These are phyloP conservation scores for Phialocephala subalpina DNA, from an alignment of 2,329 filamentous ascomycete genomes.

Conservation along the genomic window DNA sequence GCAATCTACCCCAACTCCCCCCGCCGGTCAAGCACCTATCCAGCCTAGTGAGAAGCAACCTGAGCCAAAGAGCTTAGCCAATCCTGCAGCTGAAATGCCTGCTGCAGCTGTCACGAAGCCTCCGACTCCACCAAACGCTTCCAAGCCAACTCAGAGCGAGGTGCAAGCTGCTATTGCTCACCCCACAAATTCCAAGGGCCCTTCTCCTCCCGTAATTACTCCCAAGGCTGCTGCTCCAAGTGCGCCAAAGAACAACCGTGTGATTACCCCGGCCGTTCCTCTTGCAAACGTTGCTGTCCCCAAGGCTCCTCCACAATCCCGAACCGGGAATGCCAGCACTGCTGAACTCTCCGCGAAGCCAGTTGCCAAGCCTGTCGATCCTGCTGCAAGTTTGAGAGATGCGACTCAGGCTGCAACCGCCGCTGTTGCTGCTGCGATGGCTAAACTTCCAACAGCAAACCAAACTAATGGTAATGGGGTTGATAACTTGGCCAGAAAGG, in stretches of 20 bases:
- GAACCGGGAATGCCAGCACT: conserved; percentile 38
- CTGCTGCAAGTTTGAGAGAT: conserved; percentile 61
- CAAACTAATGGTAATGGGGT: conserved; percentile 54
- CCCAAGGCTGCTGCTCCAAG: conserved; percentile 44
- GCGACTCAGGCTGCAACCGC: conserved; percentile 79
- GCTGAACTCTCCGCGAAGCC: not conserved
- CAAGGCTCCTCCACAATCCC: conserved; percentile 49
- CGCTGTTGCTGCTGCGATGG: conserved; percentile 83
- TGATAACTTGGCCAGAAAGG: conserved; percentile 77
- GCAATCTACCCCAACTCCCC: conserved; percentile 53
- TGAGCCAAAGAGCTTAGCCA: conserved; percentile 62
- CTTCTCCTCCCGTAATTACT: conserved; percentile 10
- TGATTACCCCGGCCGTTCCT: conserved; percentile 66
- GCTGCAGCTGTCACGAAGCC: conserved; percentile 51
- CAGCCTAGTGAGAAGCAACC: conserved; percentile 51
- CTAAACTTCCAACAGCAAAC: conserved; percentile 63
- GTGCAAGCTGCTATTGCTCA: conserved; percentile 56
- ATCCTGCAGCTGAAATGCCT: conserved; percentile 47
- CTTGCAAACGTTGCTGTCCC: conserved; percentile 59
- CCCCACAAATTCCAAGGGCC: conserved; percentile 26
- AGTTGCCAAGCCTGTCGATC: conserved; percentile 26
- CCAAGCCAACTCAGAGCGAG: conserved; percentile 68
- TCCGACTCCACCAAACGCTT: conserved; percentile 71
- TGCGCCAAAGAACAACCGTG: conserved; percentile 55
- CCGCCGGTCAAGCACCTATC: conserved; percentile 46